phyloP scores from a whole-genome alignment of 176 grass and related monocot species.

The Aegilops umbellulata region DNA sequence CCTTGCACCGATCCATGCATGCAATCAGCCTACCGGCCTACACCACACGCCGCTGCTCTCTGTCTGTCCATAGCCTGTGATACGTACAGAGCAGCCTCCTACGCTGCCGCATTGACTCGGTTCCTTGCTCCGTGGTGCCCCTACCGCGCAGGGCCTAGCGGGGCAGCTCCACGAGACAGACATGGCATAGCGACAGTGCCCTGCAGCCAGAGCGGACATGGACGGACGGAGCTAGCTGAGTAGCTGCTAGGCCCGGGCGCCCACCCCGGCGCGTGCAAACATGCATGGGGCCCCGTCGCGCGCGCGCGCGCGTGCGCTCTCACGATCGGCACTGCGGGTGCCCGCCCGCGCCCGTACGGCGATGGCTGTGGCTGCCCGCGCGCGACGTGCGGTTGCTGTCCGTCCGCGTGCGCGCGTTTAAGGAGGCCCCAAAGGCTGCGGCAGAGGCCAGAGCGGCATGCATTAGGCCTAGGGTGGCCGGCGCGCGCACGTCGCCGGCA shows the following conservation, averaged over 20 bases:
- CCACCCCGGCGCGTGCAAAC: conserved; percentile 27
- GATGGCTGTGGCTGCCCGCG: no score
- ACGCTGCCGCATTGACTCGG: conserved; percentile 38
- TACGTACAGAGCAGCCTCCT: background rate
- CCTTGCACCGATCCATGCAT: background rate
- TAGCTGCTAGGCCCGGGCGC: conserved; percentile 6
- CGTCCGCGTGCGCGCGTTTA: background rate
- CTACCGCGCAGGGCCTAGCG: background rate
- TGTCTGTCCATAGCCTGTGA: background rate
- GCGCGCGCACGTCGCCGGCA: background rate
- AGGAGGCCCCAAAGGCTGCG: conserved; percentile 9
- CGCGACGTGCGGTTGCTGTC: background rate
- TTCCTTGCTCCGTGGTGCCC: conserved; percentile 5
- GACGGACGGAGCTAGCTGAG: background rate
- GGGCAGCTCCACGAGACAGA: background rate
- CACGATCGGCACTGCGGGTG: background rate
- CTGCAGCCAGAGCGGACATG: conserved; percentile 2
- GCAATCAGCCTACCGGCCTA: conserved; percentile 17
- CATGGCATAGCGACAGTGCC: conserved; percentile 9
- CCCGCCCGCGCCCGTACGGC: background rate
- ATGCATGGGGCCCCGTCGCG: conserved; percentile 10
- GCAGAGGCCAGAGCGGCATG: conserved; percentile 2
- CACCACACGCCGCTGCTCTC: conserved; percentile 14
- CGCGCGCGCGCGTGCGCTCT: conserved; percentile 22
- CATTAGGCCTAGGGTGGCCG: background rate